Conservation (phyloP, 805 yeast species). For the Teunomyces barrocoloradensis region DNA sequence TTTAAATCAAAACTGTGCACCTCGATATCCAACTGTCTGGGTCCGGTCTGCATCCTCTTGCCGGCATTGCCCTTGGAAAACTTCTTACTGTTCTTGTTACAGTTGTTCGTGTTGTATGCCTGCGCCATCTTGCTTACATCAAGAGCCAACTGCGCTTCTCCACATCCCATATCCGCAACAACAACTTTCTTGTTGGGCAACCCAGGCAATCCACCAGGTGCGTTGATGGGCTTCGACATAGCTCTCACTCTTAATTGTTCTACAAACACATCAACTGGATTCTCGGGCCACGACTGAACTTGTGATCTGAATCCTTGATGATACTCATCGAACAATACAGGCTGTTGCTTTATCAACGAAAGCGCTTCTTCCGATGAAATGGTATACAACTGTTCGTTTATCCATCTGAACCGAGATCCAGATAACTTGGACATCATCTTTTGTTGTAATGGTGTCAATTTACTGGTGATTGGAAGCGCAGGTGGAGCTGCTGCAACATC, state of each 20-base stretch:
- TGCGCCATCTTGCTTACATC: conserved; percentile 56
- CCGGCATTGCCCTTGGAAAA: conserved; percentile 8
- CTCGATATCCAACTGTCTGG: conserved; percentile 45
- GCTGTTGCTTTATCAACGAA: conserved; percentile 70
- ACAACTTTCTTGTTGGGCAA: conserved; percentile 60
- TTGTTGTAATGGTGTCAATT: conserved; percentile 83
- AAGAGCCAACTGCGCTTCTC: conserved; percentile 85
- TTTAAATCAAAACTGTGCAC: conserved; percentile 92
- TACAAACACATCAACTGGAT: conserved; percentile 92
- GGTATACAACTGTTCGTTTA: conserved; percentile 94
- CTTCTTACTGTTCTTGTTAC: conserved; percentile 14
- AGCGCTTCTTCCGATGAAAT: conserved; percentile 76
- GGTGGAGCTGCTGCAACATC: conserved; percentile 11
- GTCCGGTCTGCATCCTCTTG: conserved; percentile 15
- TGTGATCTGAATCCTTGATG: conserved; percentile 95
- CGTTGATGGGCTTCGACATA: conserved; percentile 67
- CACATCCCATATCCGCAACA: conserved; percentile 99
- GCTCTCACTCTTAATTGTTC: conserved; percentile 58
- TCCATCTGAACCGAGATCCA: conserved; percentile 97
- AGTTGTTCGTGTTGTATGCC: conserved; percentile 25
- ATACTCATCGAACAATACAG: conserved; percentile 87
- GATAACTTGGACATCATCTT: conserved; percentile 94
- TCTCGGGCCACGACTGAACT: conserved; percentile 97
- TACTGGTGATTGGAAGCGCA: conserved; percentile 23
- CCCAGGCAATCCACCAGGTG: conserved; percentile 96